Conservation (phyloP, 495 filamentous ascomycete genomes). For the Podospora pseudopauciseta region DNA sequence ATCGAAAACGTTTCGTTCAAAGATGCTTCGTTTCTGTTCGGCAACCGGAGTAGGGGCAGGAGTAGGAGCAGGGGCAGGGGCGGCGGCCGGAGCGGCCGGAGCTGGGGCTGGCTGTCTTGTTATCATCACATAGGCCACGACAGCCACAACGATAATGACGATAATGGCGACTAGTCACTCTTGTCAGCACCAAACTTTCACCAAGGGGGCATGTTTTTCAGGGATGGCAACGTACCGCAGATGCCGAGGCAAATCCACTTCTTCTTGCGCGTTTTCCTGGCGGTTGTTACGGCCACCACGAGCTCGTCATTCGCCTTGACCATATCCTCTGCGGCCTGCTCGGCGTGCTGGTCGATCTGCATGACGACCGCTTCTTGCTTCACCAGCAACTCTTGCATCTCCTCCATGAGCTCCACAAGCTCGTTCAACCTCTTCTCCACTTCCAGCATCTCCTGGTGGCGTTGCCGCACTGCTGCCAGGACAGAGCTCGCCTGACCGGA, state of each 20-base stretch:
- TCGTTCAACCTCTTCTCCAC: slow-evolving; percentile 87
- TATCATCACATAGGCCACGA: slow-evolving; percentile 46
- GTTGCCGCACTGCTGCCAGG: slow-evolving; percentile 69
- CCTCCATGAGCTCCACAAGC: slow-evolving; percentile 75
- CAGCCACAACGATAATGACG: slow-evolving; percentile 47
- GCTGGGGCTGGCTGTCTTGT: slow-evolving; percentile 21
- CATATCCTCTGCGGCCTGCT: slow-evolving; percentile 74
- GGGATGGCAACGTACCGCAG: slow-evolving; percentile 55
- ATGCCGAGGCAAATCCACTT: slow-evolving; percentile 97
- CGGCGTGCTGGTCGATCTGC: slow-evolving; percentile 76
- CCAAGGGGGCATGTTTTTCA: background rate
- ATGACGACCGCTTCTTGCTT: slow-evolving; percentile 75
- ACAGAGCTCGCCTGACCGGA: slow-evolving; percentile 74
- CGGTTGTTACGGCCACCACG: slow-evolving; percentile 69
- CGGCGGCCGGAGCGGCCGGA: slow-evolving; percentile 1
- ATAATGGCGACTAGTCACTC: slow-evolving; percentile 44
- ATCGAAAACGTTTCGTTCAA: slow-evolving; percentile 26
- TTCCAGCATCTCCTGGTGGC: slow-evolving; percentile 85
- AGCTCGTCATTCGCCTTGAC: slow-evolving; percentile 78
- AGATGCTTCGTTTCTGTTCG: slow-evolving; percentile 28
- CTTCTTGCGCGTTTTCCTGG: slow-evolving; percentile 79
- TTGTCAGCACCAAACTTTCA: background rate
- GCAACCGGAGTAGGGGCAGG: slow-evolving; percentile 4
- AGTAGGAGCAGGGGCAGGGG: background rate
- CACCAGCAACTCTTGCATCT: slow-evolving; percentile 72